Evolutionary conservation across 2,329 filamentous ascomycete genomes (phyloP).

Genomic region (Botrytis galanthina): DNA sequence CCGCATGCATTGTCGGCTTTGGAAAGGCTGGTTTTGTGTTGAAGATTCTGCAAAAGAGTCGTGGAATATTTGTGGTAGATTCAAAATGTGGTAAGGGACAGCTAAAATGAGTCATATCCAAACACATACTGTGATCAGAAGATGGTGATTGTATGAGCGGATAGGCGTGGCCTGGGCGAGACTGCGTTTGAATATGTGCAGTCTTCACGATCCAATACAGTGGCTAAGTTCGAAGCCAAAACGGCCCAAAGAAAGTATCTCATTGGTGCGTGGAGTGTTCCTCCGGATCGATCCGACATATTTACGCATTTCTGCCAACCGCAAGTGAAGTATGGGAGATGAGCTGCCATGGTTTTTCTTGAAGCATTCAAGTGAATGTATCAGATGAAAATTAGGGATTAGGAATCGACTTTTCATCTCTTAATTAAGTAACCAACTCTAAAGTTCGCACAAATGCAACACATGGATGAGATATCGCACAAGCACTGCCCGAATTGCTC

Average conservation of each 20-base stretch:
- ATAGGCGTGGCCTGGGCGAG: background rate
- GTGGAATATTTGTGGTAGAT: background rate
- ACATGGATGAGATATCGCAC: background rate
- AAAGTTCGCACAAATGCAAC: background rate
- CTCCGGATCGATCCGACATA: background rate
- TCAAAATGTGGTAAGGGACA: background rate
- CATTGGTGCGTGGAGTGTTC: background rate
- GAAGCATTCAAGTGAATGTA: background rate
- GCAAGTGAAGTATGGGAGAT: background rate
- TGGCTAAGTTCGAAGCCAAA: background rate
- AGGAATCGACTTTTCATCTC: background rate
- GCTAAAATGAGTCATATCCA: too few species aligned
- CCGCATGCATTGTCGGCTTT: background rate
- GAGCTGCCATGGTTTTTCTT: background rate
- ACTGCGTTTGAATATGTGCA: background rate
- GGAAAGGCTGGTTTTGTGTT: background rate
- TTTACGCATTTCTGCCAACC: background rate
- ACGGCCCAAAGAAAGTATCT: background rate
- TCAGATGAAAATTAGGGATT: background rate
- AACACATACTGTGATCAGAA: background rate
- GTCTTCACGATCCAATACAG: background rate
- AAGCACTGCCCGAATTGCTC: background rate
- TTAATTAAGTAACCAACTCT: background rate
- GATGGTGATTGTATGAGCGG: background rate
- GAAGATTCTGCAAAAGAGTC: background rate